Evolutionary conservation across 345 rosid species (phyloP).

Genomic region (Trapa incisa): DNA sequence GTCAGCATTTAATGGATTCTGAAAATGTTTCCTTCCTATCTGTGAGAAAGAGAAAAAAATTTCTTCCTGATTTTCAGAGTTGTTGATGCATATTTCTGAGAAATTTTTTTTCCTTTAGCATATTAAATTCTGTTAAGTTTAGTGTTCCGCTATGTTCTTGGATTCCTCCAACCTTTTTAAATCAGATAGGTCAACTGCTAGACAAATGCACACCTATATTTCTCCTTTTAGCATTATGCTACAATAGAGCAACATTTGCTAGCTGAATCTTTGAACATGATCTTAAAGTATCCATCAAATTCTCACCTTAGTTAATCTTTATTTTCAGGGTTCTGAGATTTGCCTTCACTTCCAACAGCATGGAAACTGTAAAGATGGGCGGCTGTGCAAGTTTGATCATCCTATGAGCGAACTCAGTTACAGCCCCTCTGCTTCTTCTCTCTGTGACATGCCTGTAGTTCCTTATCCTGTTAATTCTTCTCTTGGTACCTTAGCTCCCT

Average conservation of each 20-base stretch:
- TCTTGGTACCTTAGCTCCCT: conserved; percentile 51
- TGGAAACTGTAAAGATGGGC: conserved; percentile 59
- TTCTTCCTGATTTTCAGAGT: background rate
- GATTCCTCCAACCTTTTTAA: background rate
- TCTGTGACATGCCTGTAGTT: conserved; percentile 62
- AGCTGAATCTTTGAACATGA: background rate
- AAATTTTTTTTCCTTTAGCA: background rate
- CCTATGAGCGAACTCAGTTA: conserved; percentile 51
- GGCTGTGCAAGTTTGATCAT: conserved; percentile 75
- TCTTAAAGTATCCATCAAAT: background rate
- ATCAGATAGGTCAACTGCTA: background rate
- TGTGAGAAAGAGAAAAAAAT: too few relatives aligned
- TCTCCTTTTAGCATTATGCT: background rate
- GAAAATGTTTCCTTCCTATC: too few relatives aligned
- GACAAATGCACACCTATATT: background rate
- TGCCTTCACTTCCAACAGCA: conserved; percentile 50
- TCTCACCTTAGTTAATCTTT: background rate
- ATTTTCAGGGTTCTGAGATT: conserved; percentile 45
- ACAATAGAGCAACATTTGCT: background rate
- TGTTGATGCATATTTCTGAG: background rate
- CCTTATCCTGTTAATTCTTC: conserved; percentile 70
- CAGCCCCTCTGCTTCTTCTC: conserved; percentile 81
- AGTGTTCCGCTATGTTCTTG: background rate
- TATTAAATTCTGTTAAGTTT: background rate
- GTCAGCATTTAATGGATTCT: too few relatives aligned